phyloP scores from a whole-genome alignment of 257 asterid species.

The Cynanchum wilfordii region DNA sequence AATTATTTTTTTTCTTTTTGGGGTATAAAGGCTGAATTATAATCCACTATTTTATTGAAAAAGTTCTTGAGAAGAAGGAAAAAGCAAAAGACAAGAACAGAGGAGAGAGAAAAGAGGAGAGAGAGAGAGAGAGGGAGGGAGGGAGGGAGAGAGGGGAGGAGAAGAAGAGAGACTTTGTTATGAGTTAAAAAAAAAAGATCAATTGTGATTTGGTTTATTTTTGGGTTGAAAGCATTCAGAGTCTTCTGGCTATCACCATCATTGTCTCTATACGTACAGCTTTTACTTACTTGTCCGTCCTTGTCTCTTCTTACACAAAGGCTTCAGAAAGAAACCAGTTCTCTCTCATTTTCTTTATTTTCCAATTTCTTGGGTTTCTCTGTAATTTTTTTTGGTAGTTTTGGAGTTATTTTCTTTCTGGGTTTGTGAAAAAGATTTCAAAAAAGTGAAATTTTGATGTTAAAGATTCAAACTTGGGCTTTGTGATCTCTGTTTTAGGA shows the following conservation, averaged over 20 bases:
- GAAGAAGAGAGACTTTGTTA: constrained; percentile 3
- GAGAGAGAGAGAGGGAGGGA: constrained; percentile 12
- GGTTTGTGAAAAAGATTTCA: constrained; percentile 20
- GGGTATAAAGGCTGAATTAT: constrained; percentile 5
- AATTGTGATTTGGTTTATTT: constrained; percentile 48
- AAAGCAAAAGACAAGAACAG: constrained; percentile 42
- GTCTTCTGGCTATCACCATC: constrained; percentile 53
- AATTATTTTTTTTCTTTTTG: background rate
- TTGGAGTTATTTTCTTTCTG: constrained; percentile 21
- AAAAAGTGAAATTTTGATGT: constrained; percentile 26
- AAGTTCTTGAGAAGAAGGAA: constrained; percentile 9
- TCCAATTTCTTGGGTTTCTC: constrained; percentile 8
- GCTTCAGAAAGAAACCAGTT: constrained; percentile 1
- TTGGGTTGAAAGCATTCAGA: constrained; percentile 49
- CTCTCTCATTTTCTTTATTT: background rate
- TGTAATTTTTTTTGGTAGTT: constrained; percentile 14
- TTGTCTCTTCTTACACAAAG: constrained; percentile 18
- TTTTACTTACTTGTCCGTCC: constrained; percentile 15
- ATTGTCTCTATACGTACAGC: constrained; percentile 41
- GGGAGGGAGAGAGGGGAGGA: background rate
- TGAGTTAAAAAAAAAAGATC: constrained; percentile 13
- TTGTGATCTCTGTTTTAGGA: constrained; percentile 19
- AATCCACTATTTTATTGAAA: constrained; percentile 21
- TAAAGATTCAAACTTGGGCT: constrained; percentile 25
- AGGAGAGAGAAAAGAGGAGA: constrained; percentile 14